Evolutionary conservation across 1,284 basidiomycete genomes (phyloP).

Genomic region (Cutaneotrichosporon dermatis): DNA sequence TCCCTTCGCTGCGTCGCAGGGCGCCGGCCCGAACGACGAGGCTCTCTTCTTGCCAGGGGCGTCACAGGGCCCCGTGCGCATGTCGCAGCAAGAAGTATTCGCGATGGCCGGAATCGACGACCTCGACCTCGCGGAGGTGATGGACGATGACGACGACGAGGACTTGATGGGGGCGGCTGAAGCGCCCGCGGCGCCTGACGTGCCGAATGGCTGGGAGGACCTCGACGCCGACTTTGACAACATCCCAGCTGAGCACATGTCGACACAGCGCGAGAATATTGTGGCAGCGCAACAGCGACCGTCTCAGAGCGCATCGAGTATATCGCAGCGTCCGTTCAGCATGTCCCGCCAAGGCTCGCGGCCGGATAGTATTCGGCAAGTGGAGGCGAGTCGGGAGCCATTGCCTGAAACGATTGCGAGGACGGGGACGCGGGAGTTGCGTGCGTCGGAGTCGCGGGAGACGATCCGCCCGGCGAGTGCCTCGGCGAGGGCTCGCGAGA

Average conservation of each 20-base stretch:
- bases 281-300: background rate
- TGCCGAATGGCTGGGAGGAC: slow-evolving; percentile 13
- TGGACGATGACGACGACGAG: slow-evolving; percentile 27
- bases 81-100: slow-evolving; percentile 32
- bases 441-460: too few relatives aligned
- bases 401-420: background rate
- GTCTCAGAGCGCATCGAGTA: background rate
- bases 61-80: slow-evolving; percentile 13
- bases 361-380: background rate
- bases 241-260: slow-evolving; percentile 10
- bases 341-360: background rate
- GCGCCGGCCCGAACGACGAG: slow-evolving; percentile 4
- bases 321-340: background rate
- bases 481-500: too few relatives aligned
- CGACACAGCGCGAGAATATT: slow-evolving; percentile 11
- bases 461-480: too few relatives aligned
- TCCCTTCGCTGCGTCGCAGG: too few relatives aligned
- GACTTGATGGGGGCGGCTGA: background rate
- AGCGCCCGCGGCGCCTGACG: background rate
- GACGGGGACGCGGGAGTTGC: background rate
- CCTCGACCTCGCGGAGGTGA: slow-evolving; percentile 23
- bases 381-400: background rate
- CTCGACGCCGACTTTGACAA: slow-evolving; percentile 12
- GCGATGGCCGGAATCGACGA: slow-evolving; percentile 27
- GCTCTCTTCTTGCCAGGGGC: slow-evolving; percentile 27